Evolutionary conservation across 768 basidiomycete species (phyloP).

Genomic region (Sporobolomyces pararoseus): DNA sequence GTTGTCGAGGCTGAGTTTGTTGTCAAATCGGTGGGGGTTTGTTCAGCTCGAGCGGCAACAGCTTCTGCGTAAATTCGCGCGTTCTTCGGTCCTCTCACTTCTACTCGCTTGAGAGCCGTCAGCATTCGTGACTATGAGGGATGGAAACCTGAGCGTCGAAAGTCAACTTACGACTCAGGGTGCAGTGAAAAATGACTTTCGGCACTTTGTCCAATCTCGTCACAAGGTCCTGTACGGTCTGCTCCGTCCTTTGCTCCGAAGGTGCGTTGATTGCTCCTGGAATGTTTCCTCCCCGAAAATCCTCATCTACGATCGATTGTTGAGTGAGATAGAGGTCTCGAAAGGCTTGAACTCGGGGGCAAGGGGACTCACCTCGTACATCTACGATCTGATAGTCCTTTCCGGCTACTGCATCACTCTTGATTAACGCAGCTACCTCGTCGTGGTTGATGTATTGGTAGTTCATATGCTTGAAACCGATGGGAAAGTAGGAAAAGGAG

Average conservation of each 20-base stretch:
- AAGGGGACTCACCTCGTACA: conserved; percentile 6
- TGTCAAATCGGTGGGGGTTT: background rate
- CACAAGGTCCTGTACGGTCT: conserved; percentile 26
- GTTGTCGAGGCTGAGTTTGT: background rate
- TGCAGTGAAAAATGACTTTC: conserved; percentile 38
- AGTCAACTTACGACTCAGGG: conserved; percentile 29
- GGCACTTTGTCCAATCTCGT: conserved; percentile 26
- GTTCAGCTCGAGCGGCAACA: background rate
- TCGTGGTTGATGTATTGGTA: conserved; percentile 29
- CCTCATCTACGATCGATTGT: background rate
- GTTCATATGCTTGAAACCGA: background rate
- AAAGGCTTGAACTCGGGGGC: background rate
- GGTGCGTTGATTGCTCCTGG: conserved; percentile 25
- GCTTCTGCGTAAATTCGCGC: conserved; percentile 40
- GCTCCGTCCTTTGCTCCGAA: conserved; percentile 20
- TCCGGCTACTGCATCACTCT: background rate
- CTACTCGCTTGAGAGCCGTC: conserved; percentile 4
- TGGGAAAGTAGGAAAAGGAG: background rate
- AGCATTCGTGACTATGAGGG: background rate
- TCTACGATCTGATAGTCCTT: conserved; percentile 25
- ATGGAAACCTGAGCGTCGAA: background rate
- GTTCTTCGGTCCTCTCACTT: conserved; percentile 35
- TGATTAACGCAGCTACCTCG: conserved; percentile 13
- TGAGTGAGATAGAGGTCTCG: background rate
- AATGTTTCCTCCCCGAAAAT: conserved; percentile 30